Evolutionary conservation across 352 stramenopile genomes (phyloP).

Genomic region (Globisporangium barbulae): DNA sequence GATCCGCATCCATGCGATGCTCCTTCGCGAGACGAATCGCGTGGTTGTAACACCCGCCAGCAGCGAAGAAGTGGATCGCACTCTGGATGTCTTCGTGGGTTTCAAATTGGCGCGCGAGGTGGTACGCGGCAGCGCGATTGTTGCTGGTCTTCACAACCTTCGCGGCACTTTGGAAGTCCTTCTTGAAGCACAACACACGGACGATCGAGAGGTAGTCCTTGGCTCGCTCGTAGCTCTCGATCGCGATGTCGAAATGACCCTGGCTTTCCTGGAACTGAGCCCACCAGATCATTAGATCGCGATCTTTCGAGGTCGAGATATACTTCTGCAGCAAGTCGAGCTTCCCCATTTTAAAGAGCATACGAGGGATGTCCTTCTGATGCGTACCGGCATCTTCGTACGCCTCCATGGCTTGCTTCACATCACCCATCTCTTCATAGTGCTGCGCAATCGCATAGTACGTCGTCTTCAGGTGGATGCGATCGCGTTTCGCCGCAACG

Average conservation of each 20-base stretch:
- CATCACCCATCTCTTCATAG: conserved; percentile 85
- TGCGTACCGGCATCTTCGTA: conserved; percentile 90
- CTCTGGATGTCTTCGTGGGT: conserved; percentile 71
- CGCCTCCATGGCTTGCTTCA: conserved; percentile 89
- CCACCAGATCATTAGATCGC: conserved; percentile 91
- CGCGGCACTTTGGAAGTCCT: conserved; percentile 80
- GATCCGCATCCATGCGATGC: conserved; percentile 86
- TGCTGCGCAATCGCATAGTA: conserved; percentile 88
- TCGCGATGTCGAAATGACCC: conserved; percentile 83
- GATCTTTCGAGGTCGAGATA: conserved; percentile 82
- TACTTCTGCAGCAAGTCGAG: conserved; percentile 92
- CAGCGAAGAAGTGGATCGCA: conserved; percentile 91
- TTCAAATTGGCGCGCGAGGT: conserved; percentile 88
- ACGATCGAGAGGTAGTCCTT: conserved; percentile 90
- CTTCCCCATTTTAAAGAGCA: conserved; percentile 89
- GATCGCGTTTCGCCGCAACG: conserved; percentile 84
- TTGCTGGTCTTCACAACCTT: conserved; percentile 83
- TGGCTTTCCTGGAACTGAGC: conserved; percentile 92
- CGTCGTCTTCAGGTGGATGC: conserved; percentile 91
- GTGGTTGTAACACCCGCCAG: conserved; percentile 90
- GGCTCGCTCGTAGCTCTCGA: conserved; percentile 86
- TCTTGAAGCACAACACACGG: conserved; percentile 88
- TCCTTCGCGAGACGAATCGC: conserved; percentile 91
- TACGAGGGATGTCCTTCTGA: conserved; percentile 90
- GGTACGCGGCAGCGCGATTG: conserved; percentile 78